These are phyloP conservation scores for Phialophora chinensis DNA, from an alignment of 2,329 filamentous ascomycete species.

Conservation along the genomic window DNA sequence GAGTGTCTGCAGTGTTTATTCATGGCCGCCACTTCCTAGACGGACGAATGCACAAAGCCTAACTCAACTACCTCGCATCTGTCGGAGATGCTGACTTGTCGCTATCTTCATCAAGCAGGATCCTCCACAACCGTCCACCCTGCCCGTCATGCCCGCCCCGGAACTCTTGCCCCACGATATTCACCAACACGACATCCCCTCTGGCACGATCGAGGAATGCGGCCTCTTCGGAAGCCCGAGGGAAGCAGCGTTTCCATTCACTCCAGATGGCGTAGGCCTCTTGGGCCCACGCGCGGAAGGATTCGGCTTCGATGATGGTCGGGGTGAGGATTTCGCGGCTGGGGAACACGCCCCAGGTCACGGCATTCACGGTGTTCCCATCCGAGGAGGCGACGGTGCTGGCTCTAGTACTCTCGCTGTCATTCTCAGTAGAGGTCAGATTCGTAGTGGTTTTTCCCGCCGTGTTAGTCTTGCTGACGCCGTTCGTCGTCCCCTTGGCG, in stretches of 20 bases:
- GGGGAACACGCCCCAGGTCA: conserved; percentile 95
- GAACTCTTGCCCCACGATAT: conserved; percentile 60
- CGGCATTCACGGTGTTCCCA: conserved; percentile 77
- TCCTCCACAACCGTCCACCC: conserved; percentile 38
- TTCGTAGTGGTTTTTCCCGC: background rate
- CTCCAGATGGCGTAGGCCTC: conserved; percentile 95
- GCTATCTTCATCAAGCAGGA: conserved; percentile 21
- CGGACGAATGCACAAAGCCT: too few species aligned
- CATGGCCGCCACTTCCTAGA: too few species aligned
- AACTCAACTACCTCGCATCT: too few species aligned
- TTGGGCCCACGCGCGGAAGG: conserved; percentile 91
- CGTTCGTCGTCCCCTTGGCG: background rate
- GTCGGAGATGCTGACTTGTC: background rate
- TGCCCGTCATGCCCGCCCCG: conserved; percentile 47
- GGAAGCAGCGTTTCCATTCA: conserved; percentile 91
- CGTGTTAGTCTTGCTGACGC: background rate
- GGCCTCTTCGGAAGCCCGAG: conserved; percentile 72
- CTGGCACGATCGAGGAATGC: conserved; percentile 71
- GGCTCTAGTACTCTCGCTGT: background rate
- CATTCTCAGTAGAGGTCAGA: background rate
- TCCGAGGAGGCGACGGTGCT: conserved; percentile 33
- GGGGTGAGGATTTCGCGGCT: conserved; percentile 96
- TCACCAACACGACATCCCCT: conserved; percentile 84
- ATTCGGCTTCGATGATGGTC: conserved; percentile 94
- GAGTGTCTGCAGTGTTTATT: too few species aligned